phyloP scores from a whole-genome alignment of 108 stramenopile genomes.

The Poteriospumella lacustris region DNA sequence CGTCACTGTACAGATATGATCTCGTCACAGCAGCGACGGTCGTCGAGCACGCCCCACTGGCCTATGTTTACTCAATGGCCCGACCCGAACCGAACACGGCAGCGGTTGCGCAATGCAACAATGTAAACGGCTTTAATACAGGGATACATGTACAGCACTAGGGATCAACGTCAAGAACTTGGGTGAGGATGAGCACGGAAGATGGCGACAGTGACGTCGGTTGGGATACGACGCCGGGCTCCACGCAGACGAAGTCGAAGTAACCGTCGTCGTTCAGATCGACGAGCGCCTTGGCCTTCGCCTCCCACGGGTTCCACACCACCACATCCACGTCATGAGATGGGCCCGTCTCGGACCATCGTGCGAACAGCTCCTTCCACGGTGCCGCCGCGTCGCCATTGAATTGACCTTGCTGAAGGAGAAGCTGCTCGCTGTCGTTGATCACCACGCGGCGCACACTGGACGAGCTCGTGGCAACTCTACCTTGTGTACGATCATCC shows the following conservation, averaged over 20 bases:
- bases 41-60: too few species aligned
- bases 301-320: constrained; percentile 57
- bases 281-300: constrained; percentile 37
- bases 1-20: too few species aligned
- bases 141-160: too few species aligned
- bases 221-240: constrained; percentile 50
- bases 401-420: constrained; percentile 34
- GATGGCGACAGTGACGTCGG: background rate
- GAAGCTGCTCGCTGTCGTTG: constrained; percentile 35
- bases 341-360: constrained; percentile 20
- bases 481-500: constrained; percentile 32
- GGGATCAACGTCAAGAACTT: too few species aligned
- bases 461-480: constrained; percentile 33
- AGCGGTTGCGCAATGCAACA: too few species aligned
- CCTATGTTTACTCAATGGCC: too few species aligned
- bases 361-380: constrained; percentile 27
- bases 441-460: too few species aligned
- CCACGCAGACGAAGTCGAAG: constrained; percentile 50
- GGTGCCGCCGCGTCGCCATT: constrained; percentile 26
- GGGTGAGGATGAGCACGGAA: background rate
- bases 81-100: too few species aligned
- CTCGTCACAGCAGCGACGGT: too few species aligned
- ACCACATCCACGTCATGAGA: constrained; percentile 37
- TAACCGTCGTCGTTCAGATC: constrained; percentile 51
- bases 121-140: too few species aligned